These are phyloP conservation scores for Dryadomyces sulphureus DNA, from an alignment of 2,329 filamentous ascomycete species.

Conservation along the genomic window DNA sequence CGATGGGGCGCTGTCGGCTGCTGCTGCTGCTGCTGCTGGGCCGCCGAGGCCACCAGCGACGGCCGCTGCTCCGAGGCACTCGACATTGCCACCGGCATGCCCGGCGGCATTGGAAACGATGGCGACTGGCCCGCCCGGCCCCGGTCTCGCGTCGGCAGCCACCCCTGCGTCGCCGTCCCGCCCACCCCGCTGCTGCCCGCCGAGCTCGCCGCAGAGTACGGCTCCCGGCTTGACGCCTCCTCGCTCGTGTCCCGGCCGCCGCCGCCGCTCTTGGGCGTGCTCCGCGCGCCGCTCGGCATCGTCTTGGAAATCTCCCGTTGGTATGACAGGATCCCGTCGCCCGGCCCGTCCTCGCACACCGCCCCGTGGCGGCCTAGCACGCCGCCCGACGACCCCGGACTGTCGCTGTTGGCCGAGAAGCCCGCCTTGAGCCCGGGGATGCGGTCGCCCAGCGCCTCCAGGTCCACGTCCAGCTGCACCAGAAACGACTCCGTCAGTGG, in stretches of 20 bases:
- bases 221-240: not conserved
- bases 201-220: constrained; percentile 5
- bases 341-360: constrained; percentile 13
- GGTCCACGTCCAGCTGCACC: constrained; percentile 81
- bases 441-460: constrained; percentile 55
- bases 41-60: constrained; percentile 11
- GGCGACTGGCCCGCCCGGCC: constrained; percentile 12
- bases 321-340: constrained; percentile 26
- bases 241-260: constrained; percentile 1
- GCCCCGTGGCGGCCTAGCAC: constrained; percentile 4
- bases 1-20: not conserved
- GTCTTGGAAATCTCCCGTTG: constrained; percentile 11
- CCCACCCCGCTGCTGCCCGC: not conserved
- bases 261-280: not conserved
- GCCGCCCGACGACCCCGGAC: constrained; percentile 4
- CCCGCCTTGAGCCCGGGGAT: constrained; percentile 41
- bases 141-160: constrained; percentile 21
- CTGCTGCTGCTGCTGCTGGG: constrained; percentile 11
- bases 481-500: constrained; percentile 90
- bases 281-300: not conserved
- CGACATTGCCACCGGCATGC: constrained; percentile 23
- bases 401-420: constrained; percentile 37
- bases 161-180: constrained; percentile 7
- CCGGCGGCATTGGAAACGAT: constrained; percentile 4
- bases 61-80: constrained; percentile 30